phyloP scores from a whole-genome alignment of 2,329 filamentous ascomycete species.

The Bipolaris victoriae region DNA sequence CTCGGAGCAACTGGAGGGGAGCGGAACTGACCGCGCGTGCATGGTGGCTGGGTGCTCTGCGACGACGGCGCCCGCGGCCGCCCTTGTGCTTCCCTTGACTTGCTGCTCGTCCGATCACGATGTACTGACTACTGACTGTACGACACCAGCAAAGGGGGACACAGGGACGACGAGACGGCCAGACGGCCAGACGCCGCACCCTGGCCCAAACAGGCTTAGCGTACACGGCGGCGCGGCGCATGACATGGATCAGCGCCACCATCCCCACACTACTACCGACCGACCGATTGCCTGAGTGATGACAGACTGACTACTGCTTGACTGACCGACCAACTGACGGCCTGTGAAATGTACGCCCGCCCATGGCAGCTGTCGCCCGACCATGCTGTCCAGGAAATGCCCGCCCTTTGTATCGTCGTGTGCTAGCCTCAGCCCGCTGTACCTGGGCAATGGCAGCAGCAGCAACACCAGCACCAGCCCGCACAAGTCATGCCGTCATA shows the following conservation, averaged over 20 bases:
- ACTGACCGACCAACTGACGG: background rate
- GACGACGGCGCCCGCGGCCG: constrained; percentile 23
- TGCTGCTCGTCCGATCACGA: too few relatives aligned
- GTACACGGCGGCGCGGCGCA: background rate
- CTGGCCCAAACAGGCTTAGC: constrained; percentile 1
- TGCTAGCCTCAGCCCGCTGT: constrained; percentile 27
- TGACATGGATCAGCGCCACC: constrained; percentile 5
- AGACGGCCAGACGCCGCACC: constrained; percentile 2
- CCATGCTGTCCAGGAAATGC: constrained; percentile 48
- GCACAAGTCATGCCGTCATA: constrained; percentile 49
- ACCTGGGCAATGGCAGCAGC: constrained; percentile 21
- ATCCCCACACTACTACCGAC: constrained; percentile 10
- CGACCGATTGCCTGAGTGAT: constrained; percentile 3
- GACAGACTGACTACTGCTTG: background rate
- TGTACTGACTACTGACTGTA: too few relatives aligned
- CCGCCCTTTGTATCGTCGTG: constrained; percentile 26
- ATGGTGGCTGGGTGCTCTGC: constrained; percentile 21
- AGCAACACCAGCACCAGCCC: constrained; percentile 22
- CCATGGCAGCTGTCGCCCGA: constrained; percentile 27
- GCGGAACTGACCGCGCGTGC: constrained; percentile 24
- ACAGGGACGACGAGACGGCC: background rate
- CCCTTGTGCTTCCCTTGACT: background rate
- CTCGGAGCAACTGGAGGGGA: constrained; percentile 18
- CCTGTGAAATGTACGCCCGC: constrained; percentile 30
- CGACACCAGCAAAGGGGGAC: background rate